phyloP scores from a whole-genome alignment of 2,329 filamentous ascomycete genomes.

The Chaetomium sp. region DNA sequence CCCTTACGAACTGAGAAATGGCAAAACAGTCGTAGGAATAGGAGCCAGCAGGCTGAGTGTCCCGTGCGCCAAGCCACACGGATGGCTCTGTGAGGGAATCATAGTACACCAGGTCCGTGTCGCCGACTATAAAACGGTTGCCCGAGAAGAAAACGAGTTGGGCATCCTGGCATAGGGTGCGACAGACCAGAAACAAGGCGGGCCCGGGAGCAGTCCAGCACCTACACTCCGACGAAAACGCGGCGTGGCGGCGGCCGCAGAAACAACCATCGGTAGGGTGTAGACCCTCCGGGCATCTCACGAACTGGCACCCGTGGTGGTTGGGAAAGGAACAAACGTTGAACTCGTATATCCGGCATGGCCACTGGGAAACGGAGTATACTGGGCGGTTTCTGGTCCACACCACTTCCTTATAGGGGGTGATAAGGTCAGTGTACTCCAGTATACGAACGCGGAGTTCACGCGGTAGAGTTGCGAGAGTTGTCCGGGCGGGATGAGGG shows the following conservation, averaged over 20 bases:
- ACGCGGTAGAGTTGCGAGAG: neutral
- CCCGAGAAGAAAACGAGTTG: constrained; percentile 5
- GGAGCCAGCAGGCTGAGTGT: neutral
- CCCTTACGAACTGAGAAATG: neutral
- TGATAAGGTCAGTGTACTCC: constrained; percentile 13
- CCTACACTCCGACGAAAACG: neutral
- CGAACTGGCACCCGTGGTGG: neutral
- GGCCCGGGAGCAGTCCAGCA: constrained; percentile 9
- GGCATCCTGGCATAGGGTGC: neutral
- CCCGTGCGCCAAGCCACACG: too few species aligned
- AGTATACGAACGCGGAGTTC: constrained; percentile 13
- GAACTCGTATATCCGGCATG: too few species aligned
- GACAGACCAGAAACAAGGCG: constrained; percentile 11
- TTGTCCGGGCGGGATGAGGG: neutral
- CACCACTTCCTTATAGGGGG: constrained; percentile 9
- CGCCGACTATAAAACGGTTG: constrained; percentile 2
- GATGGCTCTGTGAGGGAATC: too few species aligned
- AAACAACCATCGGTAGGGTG: neutral
- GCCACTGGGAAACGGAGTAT: neutral
- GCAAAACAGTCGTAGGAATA: neutral
- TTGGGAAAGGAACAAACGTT: too few species aligned
- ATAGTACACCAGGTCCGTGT: neutral
- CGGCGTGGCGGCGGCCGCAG: neutral
- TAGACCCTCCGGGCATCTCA: neutral
- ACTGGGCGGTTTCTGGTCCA: neutral